Percentiles rank a stretch among this genome's conserved stretches.
Evolutionary conservation across 2,329 filamentous ascomycete species (phyloP).

Genomic region (Alternaria panax): DNA sequence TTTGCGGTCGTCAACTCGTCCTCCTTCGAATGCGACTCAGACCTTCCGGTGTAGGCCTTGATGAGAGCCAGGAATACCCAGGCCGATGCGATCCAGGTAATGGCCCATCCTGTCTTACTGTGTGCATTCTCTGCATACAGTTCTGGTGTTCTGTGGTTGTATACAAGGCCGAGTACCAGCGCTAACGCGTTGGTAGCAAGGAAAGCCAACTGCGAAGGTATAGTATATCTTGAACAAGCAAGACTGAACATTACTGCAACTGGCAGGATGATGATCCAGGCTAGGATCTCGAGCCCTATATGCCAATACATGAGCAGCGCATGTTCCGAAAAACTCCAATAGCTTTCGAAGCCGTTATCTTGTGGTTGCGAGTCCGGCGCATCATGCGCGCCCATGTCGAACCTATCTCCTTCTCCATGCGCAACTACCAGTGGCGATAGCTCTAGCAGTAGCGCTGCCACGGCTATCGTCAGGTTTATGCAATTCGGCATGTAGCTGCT

Average conservation of each 20-base stretch:
- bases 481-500: constrained; percentile 39
- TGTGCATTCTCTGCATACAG: constrained; percentile 89
- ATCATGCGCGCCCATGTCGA: constrained; percentile 35
- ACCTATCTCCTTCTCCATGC: constrained; percentile 50
- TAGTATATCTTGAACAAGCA: constrained; percentile 75
- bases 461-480: constrained; percentile 30
- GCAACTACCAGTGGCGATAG: constrained; percentile 51
- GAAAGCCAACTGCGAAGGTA: constrained; percentile 70
- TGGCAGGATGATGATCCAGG: constrained; percentile 77
- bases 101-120: constrained; percentile 85
- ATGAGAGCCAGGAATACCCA: constrained; percentile 75
- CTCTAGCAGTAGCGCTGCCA: constrained; percentile 52
- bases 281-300: constrained; percentile 72
- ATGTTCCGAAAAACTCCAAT: constrained; percentile 66
- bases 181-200: constrained; percentile 53
- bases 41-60: constrained; percentile 64
- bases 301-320: constrained; percentile 70
- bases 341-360: constrained; percentile 53
- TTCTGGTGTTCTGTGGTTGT: constrained; percentile 83
- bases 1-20: constrained; percentile 40
- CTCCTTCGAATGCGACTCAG: constrained; percentile 35
- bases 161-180: constrained; percentile 57
- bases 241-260: constrained; percentile 84
- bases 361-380: constrained; percentile 26
- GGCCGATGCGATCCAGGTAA: constrained; percentile 73